Conservation (phyloP, 2,329 filamentous ascomycete genomes). For the Pseudopyricularia cyperi region DNA sequence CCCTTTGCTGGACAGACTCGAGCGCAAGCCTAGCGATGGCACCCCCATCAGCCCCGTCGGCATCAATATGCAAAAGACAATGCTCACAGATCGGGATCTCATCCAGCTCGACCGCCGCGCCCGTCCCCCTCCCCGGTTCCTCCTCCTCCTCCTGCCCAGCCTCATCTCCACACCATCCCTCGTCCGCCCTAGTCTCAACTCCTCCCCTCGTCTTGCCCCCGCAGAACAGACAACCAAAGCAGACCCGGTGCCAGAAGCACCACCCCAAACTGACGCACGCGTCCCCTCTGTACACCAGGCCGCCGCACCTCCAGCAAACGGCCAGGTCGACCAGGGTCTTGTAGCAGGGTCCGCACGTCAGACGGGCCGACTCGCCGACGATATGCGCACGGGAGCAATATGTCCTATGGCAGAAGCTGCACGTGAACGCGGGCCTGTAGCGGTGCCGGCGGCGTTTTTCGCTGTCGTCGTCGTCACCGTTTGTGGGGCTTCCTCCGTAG, state of each 20-base stretch:
- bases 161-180: constrained; percentile 5
- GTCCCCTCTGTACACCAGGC: constrained; percentile 36
- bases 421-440: constrained; percentile 22
- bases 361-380: constrained; percentile 31
- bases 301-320: constrained; percentile 45
- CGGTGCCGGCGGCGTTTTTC: background rate
- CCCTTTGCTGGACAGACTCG: constrained; percentile 25
- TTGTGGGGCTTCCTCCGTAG: background rate
- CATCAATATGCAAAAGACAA: constrained; percentile 28
- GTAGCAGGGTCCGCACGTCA: constrained; percentile 35
- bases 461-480: background rate
- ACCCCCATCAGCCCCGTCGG: constrained; percentile 16
- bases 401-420: constrained; percentile 38
- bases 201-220: constrained; percentile 20
- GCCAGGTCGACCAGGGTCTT: constrained; percentile 35
- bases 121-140: constrained; percentile 2
- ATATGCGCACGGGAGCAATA: constrained; percentile 14
- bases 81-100: constrained; percentile 35
- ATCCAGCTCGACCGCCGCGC: constrained; percentile 24
- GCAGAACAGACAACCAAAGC: constrained; percentile 43
- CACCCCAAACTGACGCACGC: constrained; percentile 46
- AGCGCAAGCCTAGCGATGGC: constrained; percentile 27
- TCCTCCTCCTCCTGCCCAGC: background rate
- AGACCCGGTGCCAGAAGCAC: constrained; percentile 46
- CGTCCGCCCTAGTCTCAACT: constrained; percentile 1